Percentiles rank a stretch among this genome's conserved stretches.
These are phyloP conservation scores for Knufia petricola DNA, from an alignment of 2,329 filamentous ascomycete genomes.

Conservation along the genomic window DNA sequence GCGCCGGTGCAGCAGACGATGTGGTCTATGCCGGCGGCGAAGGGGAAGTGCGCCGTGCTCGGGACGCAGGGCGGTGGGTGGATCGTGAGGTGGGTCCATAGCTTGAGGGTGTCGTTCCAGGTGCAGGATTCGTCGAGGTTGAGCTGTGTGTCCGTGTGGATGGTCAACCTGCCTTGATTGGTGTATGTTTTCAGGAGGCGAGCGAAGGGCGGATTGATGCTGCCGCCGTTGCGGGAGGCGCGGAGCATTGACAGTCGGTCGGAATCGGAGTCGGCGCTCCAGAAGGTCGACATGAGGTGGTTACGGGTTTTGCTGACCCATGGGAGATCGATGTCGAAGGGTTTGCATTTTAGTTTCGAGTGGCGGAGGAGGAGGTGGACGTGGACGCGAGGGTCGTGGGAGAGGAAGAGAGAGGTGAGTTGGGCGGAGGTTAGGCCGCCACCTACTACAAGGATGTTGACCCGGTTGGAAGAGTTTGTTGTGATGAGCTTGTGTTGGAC, in stretches of 20 bases:
- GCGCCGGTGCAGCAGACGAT: constrained; percentile 70
- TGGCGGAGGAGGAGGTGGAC: constrained; percentile 61
- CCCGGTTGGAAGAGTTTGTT: constrained; percentile 27
- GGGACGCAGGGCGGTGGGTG: constrained; percentile 37
- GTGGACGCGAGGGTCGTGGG: constrained; percentile 48
- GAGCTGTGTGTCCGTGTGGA: constrained; percentile 52
- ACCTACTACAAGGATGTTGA: constrained; percentile 58
- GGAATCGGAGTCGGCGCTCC: constrained; percentile 62
- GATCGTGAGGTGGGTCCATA: constrained; percentile 36
- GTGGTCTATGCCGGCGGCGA: constrained; percentile 47
- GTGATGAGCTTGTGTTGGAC: constrained; percentile 49
- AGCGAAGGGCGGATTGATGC: constrained; percentile 59
- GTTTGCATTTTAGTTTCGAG: constrained; percentile 51
- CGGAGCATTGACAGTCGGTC: constrained; percentile 58
- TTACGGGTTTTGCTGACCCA: constrained; percentile 82
- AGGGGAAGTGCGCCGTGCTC: constrained; percentile 29
- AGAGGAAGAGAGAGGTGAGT: constrained; percentile 56
- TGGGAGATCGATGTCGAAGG: constrained; percentile 64
- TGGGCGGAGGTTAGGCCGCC: constrained; percentile 71
- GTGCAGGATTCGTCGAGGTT: constrained; percentile 42
- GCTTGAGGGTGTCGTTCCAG: constrained; percentile 27
- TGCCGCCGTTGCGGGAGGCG: constrained; percentile 63
- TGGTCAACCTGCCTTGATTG: constrained; percentile 40
- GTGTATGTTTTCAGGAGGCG: constrained; percentile 57
- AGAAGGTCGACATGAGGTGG: constrained; percentile 65